Evolutionary conservation across 768 basidiomycete genomes (phyloP).

Genomic region (Lentinus brumalis): DNA sequence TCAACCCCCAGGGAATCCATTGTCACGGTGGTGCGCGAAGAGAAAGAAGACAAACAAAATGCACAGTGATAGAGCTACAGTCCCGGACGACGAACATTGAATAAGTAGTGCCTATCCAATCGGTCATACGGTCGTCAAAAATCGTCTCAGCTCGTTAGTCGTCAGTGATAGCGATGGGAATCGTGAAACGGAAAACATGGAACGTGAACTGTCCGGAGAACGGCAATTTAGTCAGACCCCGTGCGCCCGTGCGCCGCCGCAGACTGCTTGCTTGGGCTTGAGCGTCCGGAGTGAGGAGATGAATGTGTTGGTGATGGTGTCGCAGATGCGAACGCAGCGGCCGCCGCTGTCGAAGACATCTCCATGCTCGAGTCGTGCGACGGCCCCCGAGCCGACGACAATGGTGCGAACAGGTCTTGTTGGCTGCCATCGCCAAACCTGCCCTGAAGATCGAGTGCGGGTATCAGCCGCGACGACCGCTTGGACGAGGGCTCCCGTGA

Average conservation of each 20-base stretch:
- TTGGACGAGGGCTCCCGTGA: conserved; percentile 13
- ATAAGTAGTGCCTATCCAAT: background rate
- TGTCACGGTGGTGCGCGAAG: conserved; percentile 1
- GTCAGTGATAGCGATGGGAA: background rate
- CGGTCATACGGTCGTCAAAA: background rate
- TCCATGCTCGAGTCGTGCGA: conserved; percentile 14
- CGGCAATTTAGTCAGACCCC: conserved; percentile 5
- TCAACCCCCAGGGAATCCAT: background rate
- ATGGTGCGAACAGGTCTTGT: conserved; percentile 11
- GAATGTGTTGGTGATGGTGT: conserved; percentile 14
- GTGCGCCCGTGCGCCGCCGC: conserved; percentile 8
- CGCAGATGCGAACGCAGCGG: conserved; percentile 18
- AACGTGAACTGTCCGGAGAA: background rate
- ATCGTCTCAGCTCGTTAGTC: conserved; percentile 7
- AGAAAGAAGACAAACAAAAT: background rate
- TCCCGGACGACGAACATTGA: background rate
- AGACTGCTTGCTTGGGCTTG: conserved; percentile 17
- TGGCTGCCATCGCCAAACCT: background rate
- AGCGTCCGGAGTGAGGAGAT: conserved; percentile 1
- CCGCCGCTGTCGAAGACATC: conserved; percentile 15
- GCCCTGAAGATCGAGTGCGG: background rate
- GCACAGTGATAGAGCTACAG: background rate
- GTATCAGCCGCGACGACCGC: conserved; percentile 14
- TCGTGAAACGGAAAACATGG: background rate
- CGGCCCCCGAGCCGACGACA: conserved; percentile 10